phyloP scores from a whole-genome alignment of 768 basidiomycete genomes.

The Pilatotrama ljubarskyi region DNA sequence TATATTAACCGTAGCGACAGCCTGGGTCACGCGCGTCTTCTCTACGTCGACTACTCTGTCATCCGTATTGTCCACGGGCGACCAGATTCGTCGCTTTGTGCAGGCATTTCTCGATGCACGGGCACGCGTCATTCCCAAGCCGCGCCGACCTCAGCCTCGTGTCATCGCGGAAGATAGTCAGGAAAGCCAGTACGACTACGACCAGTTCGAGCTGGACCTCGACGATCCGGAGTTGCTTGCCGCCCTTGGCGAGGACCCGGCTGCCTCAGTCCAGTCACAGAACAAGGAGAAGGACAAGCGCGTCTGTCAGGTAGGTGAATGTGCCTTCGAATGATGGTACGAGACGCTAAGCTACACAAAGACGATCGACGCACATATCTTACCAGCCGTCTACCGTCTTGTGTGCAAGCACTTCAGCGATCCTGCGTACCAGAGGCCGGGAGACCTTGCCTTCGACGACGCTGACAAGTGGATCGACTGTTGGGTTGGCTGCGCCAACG shows the following conservation, averaged over 20 bases:
- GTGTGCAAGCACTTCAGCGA: constrained; percentile 50
- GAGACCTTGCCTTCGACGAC: constrained; percentile 30
- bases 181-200: constrained; percentile 82
- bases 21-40: constrained; percentile 57
- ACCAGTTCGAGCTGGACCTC: constrained; percentile 56
- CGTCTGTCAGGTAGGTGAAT: constrained; percentile 54
- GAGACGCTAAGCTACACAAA: constrained; percentile 23
- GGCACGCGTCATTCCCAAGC: constrained; percentile 44
- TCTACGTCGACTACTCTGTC: constrained; percentile 45
- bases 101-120: constrained; percentile 64
- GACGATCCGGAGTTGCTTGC: constrained; percentile 61
- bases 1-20: constrained; percentile 35
- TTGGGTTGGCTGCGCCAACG: constrained; percentile 71
- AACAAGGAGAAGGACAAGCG: constrained; percentile 46
- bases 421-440: constrained; percentile 24
- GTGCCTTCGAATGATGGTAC: constrained; percentile 18
- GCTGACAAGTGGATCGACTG: constrained; percentile 64
- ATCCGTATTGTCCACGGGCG: constrained; percentile 42
- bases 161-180: constrained; percentile 43
- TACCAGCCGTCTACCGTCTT: constrained; percentile 55
- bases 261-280: constrained; percentile 19
- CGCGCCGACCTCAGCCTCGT: constrained; percentile 35
- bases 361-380: constrained; percentile 51
- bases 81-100: constrained; percentile 58
- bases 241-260: constrained; percentile 45